phyloP scores from a whole-genome alignment of 768 basidiomycete genomes.

The Rhodotorula paludigena region DNA sequence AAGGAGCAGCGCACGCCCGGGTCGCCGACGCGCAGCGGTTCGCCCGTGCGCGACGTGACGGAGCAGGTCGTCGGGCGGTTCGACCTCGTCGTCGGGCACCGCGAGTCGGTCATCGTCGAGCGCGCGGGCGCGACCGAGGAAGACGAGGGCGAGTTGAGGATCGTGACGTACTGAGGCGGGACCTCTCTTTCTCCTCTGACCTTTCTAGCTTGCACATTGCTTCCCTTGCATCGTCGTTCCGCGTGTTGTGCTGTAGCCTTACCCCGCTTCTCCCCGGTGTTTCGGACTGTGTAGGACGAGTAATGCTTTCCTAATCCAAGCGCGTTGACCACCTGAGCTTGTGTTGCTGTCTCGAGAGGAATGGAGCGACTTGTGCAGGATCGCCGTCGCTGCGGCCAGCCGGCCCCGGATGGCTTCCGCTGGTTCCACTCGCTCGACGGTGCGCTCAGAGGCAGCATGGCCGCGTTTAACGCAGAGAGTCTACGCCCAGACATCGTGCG shows the following conservation, averaged over 20 bases:
- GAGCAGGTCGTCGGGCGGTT: slow-evolving; percentile 25
- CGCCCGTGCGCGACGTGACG: slow-evolving; percentile 3
- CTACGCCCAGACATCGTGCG: slow-evolving; percentile 16
- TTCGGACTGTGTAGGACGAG: not conserved
- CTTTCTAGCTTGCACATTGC: not conserved
- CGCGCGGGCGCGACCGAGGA: not conserved
- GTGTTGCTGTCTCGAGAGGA: too few species aligned
- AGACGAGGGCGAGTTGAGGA: slow-evolving; percentile 27
- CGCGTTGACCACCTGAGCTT: not conserved
- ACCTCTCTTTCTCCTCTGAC: too few species aligned
- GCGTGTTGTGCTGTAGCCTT: slow-evolving; percentile 13
- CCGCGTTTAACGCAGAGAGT: slow-evolving; percentile 1
- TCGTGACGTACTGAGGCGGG: slow-evolving; percentile 20
- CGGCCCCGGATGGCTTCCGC: not conserved
- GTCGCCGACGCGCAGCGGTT: slow-evolving; percentile 10
- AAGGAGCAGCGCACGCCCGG: slow-evolving; percentile 29
- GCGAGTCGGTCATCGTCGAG: not conserved
- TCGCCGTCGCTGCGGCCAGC: not conserved
- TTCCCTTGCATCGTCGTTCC: too few species aligned
- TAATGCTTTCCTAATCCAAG: slow-evolving; percentile 1
- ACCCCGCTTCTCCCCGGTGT: not conserved
- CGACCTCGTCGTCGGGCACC: slow-evolving; percentile 18
- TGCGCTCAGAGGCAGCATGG: slow-evolving; percentile 3
- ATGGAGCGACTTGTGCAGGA: too few species aligned
- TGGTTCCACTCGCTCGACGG: not conserved